Percentiles rank a stretch among this genome's conserved stretches.
Evolutionary conservation across 2,329 filamentous ascomycete species (phyloP).

Genomic region (Exophiala lecanii-corni): DNA sequence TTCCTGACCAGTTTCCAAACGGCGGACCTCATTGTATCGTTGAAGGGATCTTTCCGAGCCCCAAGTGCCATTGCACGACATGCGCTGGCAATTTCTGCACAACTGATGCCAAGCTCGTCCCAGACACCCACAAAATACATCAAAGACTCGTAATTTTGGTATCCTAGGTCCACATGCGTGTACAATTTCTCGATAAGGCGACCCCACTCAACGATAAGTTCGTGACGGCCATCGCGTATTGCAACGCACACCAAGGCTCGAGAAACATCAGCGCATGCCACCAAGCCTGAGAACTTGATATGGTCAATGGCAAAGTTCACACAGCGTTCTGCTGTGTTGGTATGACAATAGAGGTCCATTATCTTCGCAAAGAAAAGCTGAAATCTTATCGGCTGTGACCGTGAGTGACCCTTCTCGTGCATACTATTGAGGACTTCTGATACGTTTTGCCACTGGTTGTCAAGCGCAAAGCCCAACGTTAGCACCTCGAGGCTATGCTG

Average conservation of each 20-base stretch:
- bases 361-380: constrained; percentile 14
- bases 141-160: constrained; percentile 3
- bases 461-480: constrained; percentile 34
- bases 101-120: constrained; percentile 15
- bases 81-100: constrained; percentile 16
- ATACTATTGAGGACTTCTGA: constrained; percentile 36
- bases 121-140: constrained; percentile 15
- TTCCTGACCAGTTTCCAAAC: constrained; percentile 11
- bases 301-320: constrained; percentile 16
- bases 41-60: constrained; percentile 17
- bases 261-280: constrained; percentile 14
- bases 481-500: constrained; percentile 36
- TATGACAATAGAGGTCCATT: constrained; percentile 7
- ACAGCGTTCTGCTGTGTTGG: constrained; percentile 8
- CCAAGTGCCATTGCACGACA: constrained; percentile 17
- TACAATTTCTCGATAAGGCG: constrained; percentile 14
- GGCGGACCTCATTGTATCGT: constrained; percentile 8
- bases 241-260: constrained; percentile 17
- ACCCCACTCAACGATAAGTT: constrained; percentile 17
- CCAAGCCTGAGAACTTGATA: constrained; percentile 19
- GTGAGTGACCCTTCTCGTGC: constrained; percentile 32
- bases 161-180: constrained; percentile 10
- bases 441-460: constrained; percentile 39
- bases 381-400: constrained; percentile 18
- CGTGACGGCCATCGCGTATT: constrained; percentile 17